Evolutionary conservation across 106 monocot species (phyloP), one percentile per base, ranked within the genome.

Genomic region (Vanilla planifolia): DNA sequence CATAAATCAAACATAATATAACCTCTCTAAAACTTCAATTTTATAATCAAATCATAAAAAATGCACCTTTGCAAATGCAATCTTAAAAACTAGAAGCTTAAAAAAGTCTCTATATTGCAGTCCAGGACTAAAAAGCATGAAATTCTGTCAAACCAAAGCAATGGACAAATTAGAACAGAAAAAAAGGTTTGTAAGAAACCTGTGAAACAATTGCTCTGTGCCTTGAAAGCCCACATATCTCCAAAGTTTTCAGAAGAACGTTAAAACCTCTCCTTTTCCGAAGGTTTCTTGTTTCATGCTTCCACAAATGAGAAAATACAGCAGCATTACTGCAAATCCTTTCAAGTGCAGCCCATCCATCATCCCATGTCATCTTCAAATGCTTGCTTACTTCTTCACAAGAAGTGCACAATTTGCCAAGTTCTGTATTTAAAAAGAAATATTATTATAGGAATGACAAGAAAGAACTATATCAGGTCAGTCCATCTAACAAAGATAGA

Each of bases 211-310:
- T 11, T 33, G 68, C 62, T 65, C 57, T 87, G 70, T 77, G 86
- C 63, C 62, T 80, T 29, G 87, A 91, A 63, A 96, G 67, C 24
- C 91, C 96, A 75, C 76, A 77, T 48, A 46, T 44, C 68, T 91
- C 91, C 47, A 96, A 77, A 68, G 55, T 58, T 53, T 96, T 84
- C 15, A 91, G 39, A 22, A 96, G 64, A 42, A 75, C 83, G 30
- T 57, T 50, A 9, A 91, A 28, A 42, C 79, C 79, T 48, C 87
- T 80, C 52, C 74, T 84, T 65, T 96, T 84, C 48, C 51, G 72
- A 19, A 68, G 75, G 60, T 79, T 88, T 75, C 79, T 96, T 14
- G 48, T 74, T 29, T 61, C 77, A 58, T 68, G 46, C 61, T 81
- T 81, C 84, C 80, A 84, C 6, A 77, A 21, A 68, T 77, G 46